Evolutionary conservation across 2,329 filamentous ascomycete genomes (phyloP).

Genomic region (Apiospora phragmitis): DNA sequence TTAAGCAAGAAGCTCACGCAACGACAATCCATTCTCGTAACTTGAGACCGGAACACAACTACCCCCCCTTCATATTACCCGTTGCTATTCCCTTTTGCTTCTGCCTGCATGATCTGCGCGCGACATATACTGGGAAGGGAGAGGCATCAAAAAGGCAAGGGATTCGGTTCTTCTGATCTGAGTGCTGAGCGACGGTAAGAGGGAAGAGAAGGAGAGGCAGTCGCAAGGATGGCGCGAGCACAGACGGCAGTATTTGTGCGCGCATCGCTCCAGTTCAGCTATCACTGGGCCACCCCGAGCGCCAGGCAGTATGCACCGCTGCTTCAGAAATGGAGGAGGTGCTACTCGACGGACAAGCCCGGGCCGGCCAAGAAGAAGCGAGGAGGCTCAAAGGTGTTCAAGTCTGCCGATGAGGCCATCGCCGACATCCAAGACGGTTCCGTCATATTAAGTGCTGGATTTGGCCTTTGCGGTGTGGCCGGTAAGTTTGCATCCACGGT

Average conservation of each 20-base stretch:
- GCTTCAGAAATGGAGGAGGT: slow-evolving; percentile 12
- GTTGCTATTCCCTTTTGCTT: not conserved
- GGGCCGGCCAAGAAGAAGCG: slow-evolving; percentile 23
- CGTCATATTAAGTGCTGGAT: slow-evolving; percentile 74
- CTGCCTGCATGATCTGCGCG: not conserved
- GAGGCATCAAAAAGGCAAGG: not conserved
- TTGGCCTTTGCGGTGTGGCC: slow-evolving; percentile 78
- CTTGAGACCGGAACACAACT: not conserved
- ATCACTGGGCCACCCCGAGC: slow-evolving; percentile 24
- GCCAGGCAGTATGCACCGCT: slow-evolving; percentile 19
- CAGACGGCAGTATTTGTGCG: slow-evolving; percentile 15
- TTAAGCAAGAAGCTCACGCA: not conserved
- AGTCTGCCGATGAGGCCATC: slow-evolving; percentile 66
- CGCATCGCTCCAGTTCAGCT: slow-evolving; percentile 27
- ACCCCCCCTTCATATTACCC: not conserved
- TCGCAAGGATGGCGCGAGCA: not conserved
- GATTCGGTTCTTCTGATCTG: too few species aligned
- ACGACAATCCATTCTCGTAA: not conserved
- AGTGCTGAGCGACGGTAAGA: too few species aligned
- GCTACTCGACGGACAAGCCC: slow-evolving; percentile 24
- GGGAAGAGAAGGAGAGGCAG: not conserved
- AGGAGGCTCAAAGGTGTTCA: slow-evolving; percentile 48
- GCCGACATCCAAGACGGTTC: slow-evolving; percentile 70
- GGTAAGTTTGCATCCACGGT: slow-evolving; percentile 42
- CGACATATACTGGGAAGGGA: not conserved